Evolutionary conservation across 1,139 yeast species (phyloP), one percentile per base, ranked within the genome.

Genomic region (Yamadazyma dendronema): DNA sequence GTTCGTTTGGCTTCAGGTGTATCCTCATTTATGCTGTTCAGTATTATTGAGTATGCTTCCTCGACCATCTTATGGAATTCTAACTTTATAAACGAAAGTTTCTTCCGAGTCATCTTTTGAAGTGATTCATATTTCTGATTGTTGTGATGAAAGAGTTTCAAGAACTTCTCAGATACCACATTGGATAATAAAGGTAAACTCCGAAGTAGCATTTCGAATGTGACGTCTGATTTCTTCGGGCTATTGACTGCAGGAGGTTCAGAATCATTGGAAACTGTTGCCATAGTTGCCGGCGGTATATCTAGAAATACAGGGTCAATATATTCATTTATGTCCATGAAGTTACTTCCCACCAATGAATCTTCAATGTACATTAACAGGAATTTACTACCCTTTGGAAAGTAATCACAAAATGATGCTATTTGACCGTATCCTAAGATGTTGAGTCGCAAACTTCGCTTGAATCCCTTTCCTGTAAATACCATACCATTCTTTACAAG

Each of bases 401-500:
- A 66, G 53, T 78, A 69, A 36, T 63, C 70, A 42, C 72, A 59
- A 42, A 68, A 67, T 46, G 79, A 64, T 42, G 62, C 57, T 47
- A 80, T 57, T 50, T 69, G 62, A 38, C 67, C 55, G 57, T 76
- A 49, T 4, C 66, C 59, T 3, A 68, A 36, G 3, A 86, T 72
- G 37, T 59, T 62, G 17, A 77, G 59, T 32, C 68, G 64, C 28
- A 74, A 59, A 35, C 77, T 68, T 35, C 59, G 55, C 44, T 68
- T 74, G 57, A 79, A 84, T 0, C 89, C 85, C 43, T 67, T 75
- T 0, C 78, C 77, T 0, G 82, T 71, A 46, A 72, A 69, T 0
- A 85, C 55, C 41, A 59, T 52, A 22, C 81, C 81, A 44, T 79
- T 79, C 50, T 77, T 79, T 21, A 84, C 62, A 4, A 75, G 56